Evolutionary conservation across 805 yeast species (phyloP).

Genomic region (Suhomyces emberorum): DNA sequence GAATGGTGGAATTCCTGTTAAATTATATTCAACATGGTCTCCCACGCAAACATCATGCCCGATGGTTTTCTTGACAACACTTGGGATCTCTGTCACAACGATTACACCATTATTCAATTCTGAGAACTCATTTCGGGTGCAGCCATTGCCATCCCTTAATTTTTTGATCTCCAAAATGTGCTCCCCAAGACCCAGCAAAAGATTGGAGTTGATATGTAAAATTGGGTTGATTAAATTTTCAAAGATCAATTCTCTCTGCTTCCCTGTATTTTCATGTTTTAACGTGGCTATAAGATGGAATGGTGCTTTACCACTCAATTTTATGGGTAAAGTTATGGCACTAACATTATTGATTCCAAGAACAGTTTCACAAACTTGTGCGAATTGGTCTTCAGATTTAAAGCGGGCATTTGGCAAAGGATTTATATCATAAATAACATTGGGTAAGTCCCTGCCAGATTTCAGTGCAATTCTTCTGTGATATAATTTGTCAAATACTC

Average conservation of each 20-base stretch:
- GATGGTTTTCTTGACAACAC: constrained; percentile 40
- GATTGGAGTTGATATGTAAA: constrained; percentile 28
- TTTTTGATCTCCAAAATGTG: constrained; percentile 58
- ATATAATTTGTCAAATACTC: constrained; percentile 66
- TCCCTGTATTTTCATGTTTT: constrained; percentile 58
- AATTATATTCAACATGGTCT: constrained; percentile 72
- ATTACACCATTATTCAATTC: constrained; percentile 44
- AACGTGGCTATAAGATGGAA: constrained; percentile 56
- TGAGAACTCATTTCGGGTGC: constrained; percentile 46
- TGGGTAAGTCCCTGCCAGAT: constrained; percentile 10
- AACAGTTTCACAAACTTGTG: constrained; percentile 45
- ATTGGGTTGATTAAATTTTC: constrained; percentile 35
- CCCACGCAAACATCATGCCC: constrained; percentile 79
- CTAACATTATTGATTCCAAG: constrained; percentile 20
- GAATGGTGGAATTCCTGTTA: constrained; percentile 81
- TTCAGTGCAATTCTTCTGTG: constrained; percentile 17
- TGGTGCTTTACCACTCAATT: constrained; percentile 60
- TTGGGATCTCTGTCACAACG: constrained; percentile 74
- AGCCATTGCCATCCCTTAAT: constrained; percentile 68
- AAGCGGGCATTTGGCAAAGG: constrained; percentile 61
- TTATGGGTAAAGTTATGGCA: constrained; percentile 46
- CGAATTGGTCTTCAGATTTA: constrained; percentile 42
- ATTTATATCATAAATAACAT: constrained; percentile 43
- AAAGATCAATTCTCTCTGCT: constrained; percentile 44
- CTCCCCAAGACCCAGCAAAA: constrained; percentile 62